Base-by-base conservation (phyloP, 2,329 filamentous ascomycete species). In the Gyromitra esculenta region DNA sequence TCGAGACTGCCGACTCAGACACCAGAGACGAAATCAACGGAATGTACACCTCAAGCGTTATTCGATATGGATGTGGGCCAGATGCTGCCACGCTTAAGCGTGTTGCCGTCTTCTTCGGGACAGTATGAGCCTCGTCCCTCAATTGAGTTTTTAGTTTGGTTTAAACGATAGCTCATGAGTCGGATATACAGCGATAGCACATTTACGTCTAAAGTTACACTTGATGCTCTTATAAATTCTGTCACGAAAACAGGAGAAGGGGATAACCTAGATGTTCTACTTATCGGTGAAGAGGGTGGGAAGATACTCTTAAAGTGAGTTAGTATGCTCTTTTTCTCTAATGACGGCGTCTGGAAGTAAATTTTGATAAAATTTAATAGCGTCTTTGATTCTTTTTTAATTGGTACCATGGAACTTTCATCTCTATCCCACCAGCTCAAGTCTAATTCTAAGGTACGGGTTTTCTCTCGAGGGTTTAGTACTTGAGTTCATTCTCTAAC, bases 341-440 rank as follows among this genome's bases (percentile, higher is more conserved):
- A 18, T 67, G n/a, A 25, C 6, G 25, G 31, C 41, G 43, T 18
- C 37, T 7, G 25, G 11, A 13, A 21, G 15, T 9, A 18, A 18
- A 9, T 41, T 41, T 59, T 79, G 48, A 78, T 56, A 39, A 57
- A 43, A 39, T 59, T 54, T 9, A 35, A 37, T 52, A 79, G 78
- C 72, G 73, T 80, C 5, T 81, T 81, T 75, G 80, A 81, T 59
- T 81, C 80, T 1, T 81, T 81, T 72, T 73, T 81, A 21, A 80
- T 81, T 57, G 80, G 80, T 15, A 80, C 80, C 18, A 80, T 81
- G 79, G 77, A 80, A 25, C 78, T 81, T 39, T 79, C 79, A 5
- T 80, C 78, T 50, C 76, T 81, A 6, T 79, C 70, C 59, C 52
- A 74, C 66, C 80, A 76, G 65, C 68, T 79, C 39, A 69, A 70